These are phyloP conservation scores for Suhomyces wounanorum DNA, from an alignment of 1,139 yeast species.

Conservation along the genomic window DNA sequence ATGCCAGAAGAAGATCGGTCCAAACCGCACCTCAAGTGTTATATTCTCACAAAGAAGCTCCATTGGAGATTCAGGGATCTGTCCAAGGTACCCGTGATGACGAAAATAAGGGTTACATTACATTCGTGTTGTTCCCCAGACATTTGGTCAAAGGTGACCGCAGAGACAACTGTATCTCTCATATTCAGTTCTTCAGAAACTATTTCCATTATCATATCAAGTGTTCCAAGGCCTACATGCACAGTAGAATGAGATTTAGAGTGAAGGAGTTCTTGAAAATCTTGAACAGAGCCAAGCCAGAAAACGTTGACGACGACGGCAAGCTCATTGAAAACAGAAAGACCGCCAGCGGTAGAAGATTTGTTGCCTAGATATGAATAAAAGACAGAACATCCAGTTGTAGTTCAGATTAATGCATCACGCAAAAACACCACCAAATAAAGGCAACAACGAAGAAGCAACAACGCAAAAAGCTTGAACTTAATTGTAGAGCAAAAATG, in stretches of 20 bases:
- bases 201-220: slow-evolving; percentile 98
- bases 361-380: slow-evolving; percentile 34
- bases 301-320: slow-evolving; percentile 72
- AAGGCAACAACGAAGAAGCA: no score
- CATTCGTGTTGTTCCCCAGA: slow-evolving; percentile 77
- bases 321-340: slow-evolving; percentile 64
- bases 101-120: slow-evolving; percentile 69
- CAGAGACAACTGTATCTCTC: slow-evolving; percentile 82
- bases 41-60: slow-evolving; percentile 88
- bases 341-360: slow-evolving; percentile 83
- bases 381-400: background rate
- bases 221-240: slow-evolving; percentile 97
- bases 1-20: slow-evolving; percentile 92
- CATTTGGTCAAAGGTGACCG: slow-evolving; percentile 71
- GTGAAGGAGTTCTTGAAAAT: slow-evolving; percentile 93
- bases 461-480: no score
- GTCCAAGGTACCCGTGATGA: slow-evolving; percentile 43
- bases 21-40: slow-evolving; percentile 98
- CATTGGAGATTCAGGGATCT: slow-evolving; percentile 70
- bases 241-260: slow-evolving; percentile 95
- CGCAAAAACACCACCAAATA: no score
- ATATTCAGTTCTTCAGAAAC: slow-evolving; percentile 88
- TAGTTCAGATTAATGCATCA: no score
- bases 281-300: slow-evolving; percentile 95
- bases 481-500: no score